Base-by-base conservation (phyloP, 164 flowering plant species). In the Echeveria elegans region DNA sequence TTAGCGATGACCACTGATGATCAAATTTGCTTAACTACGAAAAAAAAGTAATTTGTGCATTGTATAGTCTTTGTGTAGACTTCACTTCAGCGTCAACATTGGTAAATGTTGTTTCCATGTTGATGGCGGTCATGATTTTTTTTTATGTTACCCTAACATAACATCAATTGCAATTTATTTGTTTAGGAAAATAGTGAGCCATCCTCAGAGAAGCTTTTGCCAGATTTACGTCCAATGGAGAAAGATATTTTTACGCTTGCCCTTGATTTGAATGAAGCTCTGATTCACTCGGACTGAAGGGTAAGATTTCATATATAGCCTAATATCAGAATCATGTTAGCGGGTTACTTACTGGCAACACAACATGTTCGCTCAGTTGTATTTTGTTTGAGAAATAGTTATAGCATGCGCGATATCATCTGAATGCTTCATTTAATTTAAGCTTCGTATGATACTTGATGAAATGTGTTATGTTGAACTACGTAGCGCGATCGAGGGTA, bases 401-500 rank as follows among this genome's bases (percentile, higher is more conserved):
- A 1, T 47, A 47, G 52, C 52, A 12, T 47, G 21, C 21, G 23
- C 5, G 19, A 47, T 47, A 47, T 12, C 18, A 12, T 47, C 16
- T 5, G 5, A 12, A 19, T 47, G 63, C 31, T 24, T 29, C 18
- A 6, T 24, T 24, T 24, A 38, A 38, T 2, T n/a, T 5, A 7
- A 1, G 3, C 7, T 34, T 34, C 3, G 3, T 34, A 34, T 3
- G 18, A 14, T 43, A 2, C 1, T 28, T 23, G 63, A 34, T 67
- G 37, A 34, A 34, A 34, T 34, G 7, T 3, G 28, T 41, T 65
- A 47, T 40, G 34, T 50, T 48, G 50, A 34, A 47, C 61, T 7
- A 69, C 69, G 63, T 74, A 93, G 97, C 92, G 97, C 72, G 98
- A 90, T 11, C 79, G 92, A 78, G 97, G 98, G 50, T 93, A 97